Percentiles rank a stretch among this genome's conserved stretches.
Evolutionary conservation across 2,329 filamentous ascomycete genomes (phyloP).

Genomic region (Hypoxylon sp.): DNA sequence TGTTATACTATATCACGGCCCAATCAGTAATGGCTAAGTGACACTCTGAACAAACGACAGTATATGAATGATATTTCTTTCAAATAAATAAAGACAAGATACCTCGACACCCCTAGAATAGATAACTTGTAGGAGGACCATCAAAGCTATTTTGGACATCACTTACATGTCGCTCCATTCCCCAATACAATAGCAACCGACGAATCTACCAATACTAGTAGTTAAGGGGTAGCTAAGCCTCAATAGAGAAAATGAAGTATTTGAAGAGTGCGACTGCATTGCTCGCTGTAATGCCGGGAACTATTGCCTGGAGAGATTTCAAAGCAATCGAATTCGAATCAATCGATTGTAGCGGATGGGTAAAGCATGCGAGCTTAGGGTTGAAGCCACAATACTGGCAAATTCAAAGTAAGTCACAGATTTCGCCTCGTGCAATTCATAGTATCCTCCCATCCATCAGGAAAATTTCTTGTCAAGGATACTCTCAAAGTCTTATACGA

Average conservation of each 20-base stretch:
- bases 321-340: slow-evolving; percentile 35
- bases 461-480: not conserved
- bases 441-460: not conserved
- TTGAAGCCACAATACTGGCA: slow-evolving; percentile 35
- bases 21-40: not conserved
- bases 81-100: not conserved
- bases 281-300: slow-evolving; percentile 10
- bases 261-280: not conserved
- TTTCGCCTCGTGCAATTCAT: not conserved
- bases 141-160: not conserved
- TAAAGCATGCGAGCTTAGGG: slow-evolving; percentile 30
- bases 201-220: not conserved
- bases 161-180: not conserved
- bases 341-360: slow-evolving; percentile 29
- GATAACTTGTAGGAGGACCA: not conserved
- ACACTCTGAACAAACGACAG: not conserved
- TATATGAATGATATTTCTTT: not conserved
- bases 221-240: not conserved
- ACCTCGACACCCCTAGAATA: not conserved
- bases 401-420: slow-evolving; percentile 32
- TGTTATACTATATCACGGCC: not conserved
- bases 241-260: slow-evolving; percentile 15
- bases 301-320: slow-evolving; percentile 28
- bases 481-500: not conserved
- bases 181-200: not conserved